Evolutionary conservation across 2,329 filamentous ascomycete genomes (phyloP), one percentile per base, ranked within the genome.

Genomic region (Mycosphaerella sp.): DNA sequence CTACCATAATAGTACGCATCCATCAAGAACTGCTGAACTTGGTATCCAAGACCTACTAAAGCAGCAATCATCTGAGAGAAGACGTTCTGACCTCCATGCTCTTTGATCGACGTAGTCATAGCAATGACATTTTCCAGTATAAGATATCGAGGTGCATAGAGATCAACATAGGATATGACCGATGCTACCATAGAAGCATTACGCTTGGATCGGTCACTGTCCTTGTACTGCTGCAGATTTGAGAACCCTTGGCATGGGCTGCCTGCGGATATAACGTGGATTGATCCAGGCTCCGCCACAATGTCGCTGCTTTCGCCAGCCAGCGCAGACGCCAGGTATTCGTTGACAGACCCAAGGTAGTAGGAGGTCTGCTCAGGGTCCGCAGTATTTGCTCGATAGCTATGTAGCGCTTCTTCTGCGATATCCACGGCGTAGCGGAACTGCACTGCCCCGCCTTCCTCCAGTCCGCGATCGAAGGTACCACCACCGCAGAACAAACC

Each of bases 231-330:
- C 4, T 91, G 91, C 1, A 88, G 68, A 0, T 60, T 51, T 0
- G 86, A 90, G 63, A 89, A 93, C 0, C 86, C 88, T 12, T 85
- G 86, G 60, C 89, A 95, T 0, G 89, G 89, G 48, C 82, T 87
- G 0, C 89, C 89, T 1, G 80, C 88, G 1, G 80, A 80, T 7
- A 92, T 80, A 31, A 89, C 78, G 9, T 87, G 80, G 0, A 92
- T 80, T 0, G 83, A 74, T 0, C 84, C 86, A 1, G 85, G 74
- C 0, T 60, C 62, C 0, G 85, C 83, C 4, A 87, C 74, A 0
- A 73, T 68, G 1, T 63, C 56, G 0, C 72, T 65, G 2, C 38
- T n/a, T 12, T 53, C 21, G 0, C 81, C 84, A 2, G 70, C 52
- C 1, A 90, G 72, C 0, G 80, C 81, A 14, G 74, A 68, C 0